phyloP scores from a whole-genome alignment of 192 early-diverging fungal genomes.

The Obelidium mucronatum region DNA sequence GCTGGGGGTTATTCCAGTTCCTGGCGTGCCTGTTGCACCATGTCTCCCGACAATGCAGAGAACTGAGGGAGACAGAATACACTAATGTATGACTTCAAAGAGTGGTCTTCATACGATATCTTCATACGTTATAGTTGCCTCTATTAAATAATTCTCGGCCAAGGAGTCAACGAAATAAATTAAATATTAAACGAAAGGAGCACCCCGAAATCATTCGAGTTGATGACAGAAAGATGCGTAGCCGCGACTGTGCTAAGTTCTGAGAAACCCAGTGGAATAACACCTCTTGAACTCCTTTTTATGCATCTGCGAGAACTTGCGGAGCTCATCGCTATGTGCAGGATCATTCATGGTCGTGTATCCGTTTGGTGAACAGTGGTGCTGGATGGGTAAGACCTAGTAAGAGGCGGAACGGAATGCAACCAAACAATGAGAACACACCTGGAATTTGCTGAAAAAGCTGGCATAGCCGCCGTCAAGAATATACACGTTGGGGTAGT shows the following conservation, averaged over 20 bases:
- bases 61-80: no score
- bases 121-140: no score
- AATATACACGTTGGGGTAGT: constrained; percentile 88
- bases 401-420: background rate
- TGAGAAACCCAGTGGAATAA: constrained; percentile 33
- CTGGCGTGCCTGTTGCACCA: no score
- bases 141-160: background rate
- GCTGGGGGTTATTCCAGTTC: no score
- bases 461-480: constrained; percentile 83
- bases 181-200: no score
- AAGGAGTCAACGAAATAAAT: background rate
- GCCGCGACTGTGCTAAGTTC: constrained; percentile 27
- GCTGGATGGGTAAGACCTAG: constrained; percentile 7
- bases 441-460: constrained; percentile 69
- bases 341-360: constrained; percentile 84
- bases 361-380: constrained; percentile 71
- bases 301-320: constrained; percentile 17
- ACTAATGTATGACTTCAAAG: no score
- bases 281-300: constrained; percentile 45
- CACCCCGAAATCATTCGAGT: no score
- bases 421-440: constrained; percentile 3
- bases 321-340: constrained; percentile 57
- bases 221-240: no score
- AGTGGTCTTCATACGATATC: no score
- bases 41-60: no score